Evolutionary conservation across 345 rosid species (phyloP).

Genomic region (Boechera divaricarpa): DNA sequence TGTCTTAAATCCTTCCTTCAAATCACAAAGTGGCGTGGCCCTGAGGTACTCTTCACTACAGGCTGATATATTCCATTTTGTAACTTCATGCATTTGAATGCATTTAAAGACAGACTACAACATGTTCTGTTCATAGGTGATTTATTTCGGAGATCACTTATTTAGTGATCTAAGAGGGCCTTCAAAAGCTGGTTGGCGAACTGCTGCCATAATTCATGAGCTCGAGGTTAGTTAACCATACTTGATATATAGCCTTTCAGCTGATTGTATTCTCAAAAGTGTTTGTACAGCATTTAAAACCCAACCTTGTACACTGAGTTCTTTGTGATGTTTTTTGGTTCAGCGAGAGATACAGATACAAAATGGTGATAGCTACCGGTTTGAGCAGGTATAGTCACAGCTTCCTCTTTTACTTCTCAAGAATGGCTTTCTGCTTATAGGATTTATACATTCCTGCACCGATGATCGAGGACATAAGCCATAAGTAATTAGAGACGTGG

Average conservation of each 20-base stretch:
- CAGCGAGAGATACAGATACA: constrained; percentile 89
- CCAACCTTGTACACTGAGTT: constrained; percentile 13
- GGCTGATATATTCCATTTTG: constrained; percentile 13
- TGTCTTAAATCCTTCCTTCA: constrained; percentile 86
- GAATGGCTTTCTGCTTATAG: background rate
- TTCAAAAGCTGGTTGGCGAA: constrained; percentile 98
- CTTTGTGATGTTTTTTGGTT: constrained; percentile 36
- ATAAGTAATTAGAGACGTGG: background rate
- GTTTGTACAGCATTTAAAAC: background rate
- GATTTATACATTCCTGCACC: background rate
- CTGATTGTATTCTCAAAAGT: constrained; percentile 11
- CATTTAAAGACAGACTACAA: background rate
- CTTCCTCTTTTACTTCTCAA: constrained; percentile 3
- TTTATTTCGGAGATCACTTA: constrained; percentile 97
- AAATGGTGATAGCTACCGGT: constrained; percentile 75
- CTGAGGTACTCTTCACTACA: constrained; percentile 67
- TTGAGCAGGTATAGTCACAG: constrained; percentile 72
- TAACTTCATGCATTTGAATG: background rate
- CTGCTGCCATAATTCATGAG: constrained; percentile 96
- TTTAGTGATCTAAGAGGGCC: constrained; percentile 98
- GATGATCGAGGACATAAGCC: background rate
- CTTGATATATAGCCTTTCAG: background rate
- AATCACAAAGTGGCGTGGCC: constrained; percentile 96
- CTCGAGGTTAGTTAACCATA: constrained; percentile 65
- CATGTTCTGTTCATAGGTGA: constrained; percentile 58